These are phyloP conservation scores for Yarrowia yakushimensis DNA, from an alignment of 805 yeast species.

Conservation along the genomic window DNA sequence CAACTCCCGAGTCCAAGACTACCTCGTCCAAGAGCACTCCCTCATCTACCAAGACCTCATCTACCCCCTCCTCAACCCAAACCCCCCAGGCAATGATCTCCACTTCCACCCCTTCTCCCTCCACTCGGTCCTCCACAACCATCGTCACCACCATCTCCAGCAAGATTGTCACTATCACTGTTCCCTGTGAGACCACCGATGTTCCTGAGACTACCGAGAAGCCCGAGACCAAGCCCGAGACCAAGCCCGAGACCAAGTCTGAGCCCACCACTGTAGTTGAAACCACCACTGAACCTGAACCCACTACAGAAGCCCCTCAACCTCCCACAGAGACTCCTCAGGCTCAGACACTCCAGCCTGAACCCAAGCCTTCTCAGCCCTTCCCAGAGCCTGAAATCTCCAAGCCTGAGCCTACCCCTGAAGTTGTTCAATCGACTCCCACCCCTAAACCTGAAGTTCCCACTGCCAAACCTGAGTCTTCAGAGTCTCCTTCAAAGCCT, in stretches of 20 bases:
- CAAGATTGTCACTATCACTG: background rate
- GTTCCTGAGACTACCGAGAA: background rate
- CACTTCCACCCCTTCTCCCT: background rate
- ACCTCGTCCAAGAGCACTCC: background rate
- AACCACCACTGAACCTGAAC: too few relatives aligned
- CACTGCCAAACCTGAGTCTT: background rate
- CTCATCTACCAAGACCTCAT: background rate
- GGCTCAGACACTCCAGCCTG: too few relatives aligned
- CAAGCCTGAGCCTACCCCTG: background rate
- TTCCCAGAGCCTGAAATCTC: too few relatives aligned
- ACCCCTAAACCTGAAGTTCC: background rate
- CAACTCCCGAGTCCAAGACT: background rate
- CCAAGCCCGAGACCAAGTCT: background rate
- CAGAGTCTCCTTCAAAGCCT: too few relatives aligned
- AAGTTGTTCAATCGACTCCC: background rate
- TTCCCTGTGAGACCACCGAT: background rate
- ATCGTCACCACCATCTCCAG: background rate
- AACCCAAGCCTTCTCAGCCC: background rate
- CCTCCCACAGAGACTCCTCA: too few relatives aligned
- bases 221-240: background rate
- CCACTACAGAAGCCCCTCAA: too few relatives aligned
- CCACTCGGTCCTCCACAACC: background rate
- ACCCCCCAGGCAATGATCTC: background rate
- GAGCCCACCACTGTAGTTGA: too few relatives aligned
- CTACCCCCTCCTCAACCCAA: background rate